Evolutionary conservation across 1,284 basidiomycete genomes (phyloP), one percentile per base, ranked within the genome.

Genomic region (Ustilago nuda): DNA sequence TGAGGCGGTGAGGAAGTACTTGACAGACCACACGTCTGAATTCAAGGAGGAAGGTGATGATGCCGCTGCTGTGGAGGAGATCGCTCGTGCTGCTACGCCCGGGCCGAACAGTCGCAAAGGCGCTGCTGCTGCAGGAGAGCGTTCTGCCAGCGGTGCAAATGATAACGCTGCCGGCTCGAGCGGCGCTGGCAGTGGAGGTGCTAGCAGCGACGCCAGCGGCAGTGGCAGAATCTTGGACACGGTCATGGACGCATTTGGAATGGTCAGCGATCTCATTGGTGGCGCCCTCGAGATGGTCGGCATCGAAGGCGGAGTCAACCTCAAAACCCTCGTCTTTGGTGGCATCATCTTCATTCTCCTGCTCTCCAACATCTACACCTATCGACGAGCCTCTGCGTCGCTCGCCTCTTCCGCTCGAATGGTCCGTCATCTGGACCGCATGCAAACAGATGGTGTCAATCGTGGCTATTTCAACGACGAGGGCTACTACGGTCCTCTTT

Each of bases 1-100:
- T 76, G 90, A 88, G 73, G 91, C 91, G 7, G 95, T 98, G 33
- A 69, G 78, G 43, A 67, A 68, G 56, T 96, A 98, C 87, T 95
- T 98, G 82, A 89, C 92, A 69, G 91, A 92, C 60, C 94, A 99
- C 86, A 90, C 92, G 65, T 89, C 90, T 71, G 95, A 98, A 87
- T 98, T 98, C 87, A 87, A 94, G 57, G 92, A 93, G 0, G 92
- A 92, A 66, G 94, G 93, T 11, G 88, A 93, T 51, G 92, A 83
- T 39, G 82, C 81, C 8, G 86, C 83, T 13, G 86, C 70, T 0
- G 81, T 76, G 7, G 79, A 82, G 41, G 78, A 78, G 61, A 78
- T 75, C 9, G 76, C 76, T 15, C 52, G 73, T 12, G 72, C 72
- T 15, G 78, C 75, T n/a, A 78, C 76, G 39, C 76, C 76, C 19